phyloP scores from a whole-genome alignment of 768 basidiomycete genomes.

The Saitozyma sp. region DNA sequence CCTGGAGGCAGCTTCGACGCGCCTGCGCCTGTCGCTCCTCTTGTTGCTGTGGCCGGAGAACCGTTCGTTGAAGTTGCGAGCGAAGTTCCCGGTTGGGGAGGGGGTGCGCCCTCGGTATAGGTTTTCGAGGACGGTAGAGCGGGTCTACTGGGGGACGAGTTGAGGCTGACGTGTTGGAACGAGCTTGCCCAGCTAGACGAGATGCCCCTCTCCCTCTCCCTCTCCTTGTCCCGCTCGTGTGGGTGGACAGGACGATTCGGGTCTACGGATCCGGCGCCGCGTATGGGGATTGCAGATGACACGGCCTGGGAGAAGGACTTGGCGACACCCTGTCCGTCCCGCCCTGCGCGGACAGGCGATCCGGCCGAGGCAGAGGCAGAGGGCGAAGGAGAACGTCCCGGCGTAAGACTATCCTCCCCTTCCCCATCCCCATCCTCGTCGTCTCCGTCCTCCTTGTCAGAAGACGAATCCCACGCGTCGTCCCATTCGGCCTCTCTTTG shows the following conservation, averaged over 20 bases:
- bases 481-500: constrained; percentile 38
- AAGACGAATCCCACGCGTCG: constrained; percentile 50
- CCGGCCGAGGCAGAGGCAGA: too few species aligned
- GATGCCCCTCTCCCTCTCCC: neutral
- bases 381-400: too few species aligned
- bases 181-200: neutral
- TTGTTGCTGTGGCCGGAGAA: constrained; percentile 7
- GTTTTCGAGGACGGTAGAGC: constrained; percentile 27
- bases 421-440: neutral
- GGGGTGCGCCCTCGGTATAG: constrained; percentile 28
- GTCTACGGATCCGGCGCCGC: too few species aligned
- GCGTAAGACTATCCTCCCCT: too few species aligned
- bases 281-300: too few species aligned
- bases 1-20: constrained; percentile 37
- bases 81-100: constrained; percentile 35
- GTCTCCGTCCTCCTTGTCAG: constrained; percentile 40
- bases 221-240: neutral
- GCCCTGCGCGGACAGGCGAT: too few species aligned
- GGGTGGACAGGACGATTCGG: neutral
- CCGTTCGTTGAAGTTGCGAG: neutral
- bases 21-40: neutral
- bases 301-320: too few species aligned
- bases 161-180: constrained; percentile 14
- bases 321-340: too few species aligned
- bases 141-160: constrained; percentile 15